Percentiles rank a stretch among this genome's conserved stretches.
phyloP scores from a whole-genome alignment of 441 rosid genomes.

The Viola pubescens region DNA sequence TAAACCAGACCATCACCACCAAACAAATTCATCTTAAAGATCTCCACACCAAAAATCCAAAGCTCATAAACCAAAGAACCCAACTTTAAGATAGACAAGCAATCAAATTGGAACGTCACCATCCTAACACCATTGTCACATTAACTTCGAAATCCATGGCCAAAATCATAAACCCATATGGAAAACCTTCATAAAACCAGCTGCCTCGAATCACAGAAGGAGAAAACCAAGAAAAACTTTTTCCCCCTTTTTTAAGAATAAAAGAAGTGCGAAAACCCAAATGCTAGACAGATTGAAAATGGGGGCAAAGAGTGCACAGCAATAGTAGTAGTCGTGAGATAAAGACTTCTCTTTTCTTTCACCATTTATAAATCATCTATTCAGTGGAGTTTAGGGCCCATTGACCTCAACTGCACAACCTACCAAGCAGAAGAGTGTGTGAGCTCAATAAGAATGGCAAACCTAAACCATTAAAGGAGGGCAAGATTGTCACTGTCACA shows the following conservation, averaged over 20 bases:
- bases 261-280: conserved; percentile 17
- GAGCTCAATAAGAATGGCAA: conserved; percentile 18
- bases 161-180: conserved; percentile 25
- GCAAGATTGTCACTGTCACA: conserved; percentile 4
- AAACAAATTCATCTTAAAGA: conserved; percentile 12
- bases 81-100: background rate
- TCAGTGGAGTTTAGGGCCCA: conserved; percentile 73
- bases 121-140: conserved; percentile 16
- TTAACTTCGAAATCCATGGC: conserved; percentile 24
- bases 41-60: background rate
- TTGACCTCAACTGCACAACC: conserved; percentile 49
- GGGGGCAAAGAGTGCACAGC: conserved; percentile 32
- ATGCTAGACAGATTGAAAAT: conserved; percentile 42
- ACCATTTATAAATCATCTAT: conserved; percentile 23
- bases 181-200: background rate
- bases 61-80: background rate
- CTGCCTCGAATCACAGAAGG: background rate
- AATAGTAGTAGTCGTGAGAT: background rate
- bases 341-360: too few relatives aligned
- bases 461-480: conserved; percentile 33
- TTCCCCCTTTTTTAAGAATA: background rate
- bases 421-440: conserved; percentile 43
- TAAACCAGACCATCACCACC: conserved; percentile 9
- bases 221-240: conserved; percentile 5
- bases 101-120: conserved; percentile 9